Evolutionary conservation across 2,329 filamentous ascomycete species (phyloP).

Genomic region (Aphanocladium album): DNA sequence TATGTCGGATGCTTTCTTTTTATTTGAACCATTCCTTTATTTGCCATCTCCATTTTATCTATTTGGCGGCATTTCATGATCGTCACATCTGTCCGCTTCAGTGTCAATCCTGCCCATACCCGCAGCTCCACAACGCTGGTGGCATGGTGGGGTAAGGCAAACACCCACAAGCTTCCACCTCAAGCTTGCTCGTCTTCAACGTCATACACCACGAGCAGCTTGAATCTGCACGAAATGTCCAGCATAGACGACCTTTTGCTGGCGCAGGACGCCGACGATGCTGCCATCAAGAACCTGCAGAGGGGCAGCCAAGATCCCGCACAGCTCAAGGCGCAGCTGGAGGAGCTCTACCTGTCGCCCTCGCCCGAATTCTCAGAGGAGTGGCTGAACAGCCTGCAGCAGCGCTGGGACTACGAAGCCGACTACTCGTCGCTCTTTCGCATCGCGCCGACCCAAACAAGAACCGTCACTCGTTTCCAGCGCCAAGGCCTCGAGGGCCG

Average conservation of each 20-base stretch:
- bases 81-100: too few relatives aligned
- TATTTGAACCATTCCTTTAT: too few relatives aligned
- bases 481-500: constrained; percentile 87
- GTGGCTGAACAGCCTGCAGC: constrained; percentile 87
- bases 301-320: constrained; percentile 41
- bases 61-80: too few relatives aligned
- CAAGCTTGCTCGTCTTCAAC: neutral
- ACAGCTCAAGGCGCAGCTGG: constrained; percentile 65
- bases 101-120: too few relatives aligned
- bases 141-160: constrained; percentile 18
- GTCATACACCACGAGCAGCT: neutral
- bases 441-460: constrained; percentile 83
- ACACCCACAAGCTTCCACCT: constrained; percentile 21
- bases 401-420: constrained; percentile 76
- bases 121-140: neutral
- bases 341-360: constrained; percentile 72
- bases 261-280: constrained; percentile 20
- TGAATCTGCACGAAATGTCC: constrained; percentile 21
- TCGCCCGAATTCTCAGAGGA: constrained; percentile 72
- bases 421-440: constrained; percentile 82
- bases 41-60: too few relatives aligned
- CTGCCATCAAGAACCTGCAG: constrained; percentile 10
- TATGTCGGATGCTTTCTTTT: too few relatives aligned
- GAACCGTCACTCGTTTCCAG: constrained; percentile 90
- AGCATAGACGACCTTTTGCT: constrained; percentile 32